Evolutionary conservation across 2,329 filamentous ascomycete species (phyloP), one percentile per base, ranked within the genome.

Genomic region (Pseudovirgaria hyperparasitica): DNA sequence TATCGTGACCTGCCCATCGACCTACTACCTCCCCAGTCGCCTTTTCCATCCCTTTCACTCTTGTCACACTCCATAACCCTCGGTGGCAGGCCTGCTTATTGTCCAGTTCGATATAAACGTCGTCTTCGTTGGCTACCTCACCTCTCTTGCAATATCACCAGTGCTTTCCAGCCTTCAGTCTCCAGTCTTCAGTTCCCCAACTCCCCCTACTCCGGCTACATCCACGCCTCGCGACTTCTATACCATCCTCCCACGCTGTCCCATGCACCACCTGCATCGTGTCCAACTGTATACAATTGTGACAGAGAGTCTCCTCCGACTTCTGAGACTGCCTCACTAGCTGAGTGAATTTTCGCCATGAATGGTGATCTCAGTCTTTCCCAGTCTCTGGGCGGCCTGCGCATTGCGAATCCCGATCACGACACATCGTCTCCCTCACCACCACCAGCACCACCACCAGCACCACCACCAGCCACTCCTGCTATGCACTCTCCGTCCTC

Each of bases 341-440:
- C n/a, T n/a, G n/a, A n/a, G n/a, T n/a, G n/a, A n/a, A n/a, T n/a
- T n/a, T n/a, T n/a, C 22, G 23, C 51, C 55, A 94, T 94, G 85
- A 82, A 85, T 62, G 82, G 82, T 57, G 85, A 93, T 63, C 63
- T 93, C 53, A 92, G 82, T 58, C 73, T 96, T 41, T 90, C 85
- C 50, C 81, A 86, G 62, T 82, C 84, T 48, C 70, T 96, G 48
- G 90, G 90, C 48, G 87, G 87, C 46, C 66, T 98, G 57, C 82
- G 87, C 54, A 96, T 98, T 55, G 87, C 90, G 45, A 98, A 96
- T 56, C 87, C 87, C 29, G 86, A 94, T 60, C 75, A 90, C 59
- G 67, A 71, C 34, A 62, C 62, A 34, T 35, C 32, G 26, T 32
- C 38, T 7, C 42, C 44, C 28, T 42, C 42, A 29, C 41, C 41